phyloP scores from a whole-genome alignment of 1,139 yeast genomes.

The Scheffersomyces titani region DNA sequence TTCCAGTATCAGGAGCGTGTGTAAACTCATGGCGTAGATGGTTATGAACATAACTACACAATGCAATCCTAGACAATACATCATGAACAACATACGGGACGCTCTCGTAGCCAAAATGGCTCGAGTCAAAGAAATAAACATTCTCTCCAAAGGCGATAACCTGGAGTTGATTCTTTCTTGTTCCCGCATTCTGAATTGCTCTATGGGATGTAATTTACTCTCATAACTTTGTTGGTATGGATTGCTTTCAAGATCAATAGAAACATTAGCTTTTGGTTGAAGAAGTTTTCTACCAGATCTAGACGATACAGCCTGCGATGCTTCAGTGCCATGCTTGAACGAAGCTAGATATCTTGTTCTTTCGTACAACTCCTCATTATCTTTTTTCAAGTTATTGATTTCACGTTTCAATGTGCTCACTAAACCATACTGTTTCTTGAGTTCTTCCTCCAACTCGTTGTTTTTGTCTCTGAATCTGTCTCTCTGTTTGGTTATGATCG shows the following conservation, averaged over 20 bases:
- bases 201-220: constrained; percentile 78
- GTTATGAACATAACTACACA: constrained; percentile 68
- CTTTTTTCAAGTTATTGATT: constrained; percentile 62
- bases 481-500: constrained; percentile 91
- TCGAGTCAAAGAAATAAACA: constrained; percentile 74
- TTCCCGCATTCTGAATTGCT: constrained; percentile 77
- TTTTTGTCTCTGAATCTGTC: constrained; percentile 85
- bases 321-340: constrained; percentile 24
- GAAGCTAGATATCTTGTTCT: constrained; percentile 75
- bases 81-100: constrained; percentile 71
- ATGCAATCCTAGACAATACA: constrained; percentile 77
- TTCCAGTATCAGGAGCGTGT: constrained; percentile 51
- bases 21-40: constrained; percentile 54
- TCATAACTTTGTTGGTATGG: constrained; percentile 69
- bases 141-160: constrained; percentile 75
- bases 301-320: constrained; percentile 15
- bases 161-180: constrained; percentile 72
- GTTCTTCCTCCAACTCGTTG: constrained; percentile 79
- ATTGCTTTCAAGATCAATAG: constrained; percentile 56
- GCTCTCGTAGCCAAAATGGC: constrained; percentile 72
- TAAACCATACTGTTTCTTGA: constrained; percentile 56
- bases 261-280: constrained; percentile 27
- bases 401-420: constrained; percentile 67
- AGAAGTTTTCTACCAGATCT: constrained; percentile 21
- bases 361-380: constrained; percentile 80